Base-by-base conservation (phyloP, 164 flowering plant species). In the Sextonia rubra region DNA sequence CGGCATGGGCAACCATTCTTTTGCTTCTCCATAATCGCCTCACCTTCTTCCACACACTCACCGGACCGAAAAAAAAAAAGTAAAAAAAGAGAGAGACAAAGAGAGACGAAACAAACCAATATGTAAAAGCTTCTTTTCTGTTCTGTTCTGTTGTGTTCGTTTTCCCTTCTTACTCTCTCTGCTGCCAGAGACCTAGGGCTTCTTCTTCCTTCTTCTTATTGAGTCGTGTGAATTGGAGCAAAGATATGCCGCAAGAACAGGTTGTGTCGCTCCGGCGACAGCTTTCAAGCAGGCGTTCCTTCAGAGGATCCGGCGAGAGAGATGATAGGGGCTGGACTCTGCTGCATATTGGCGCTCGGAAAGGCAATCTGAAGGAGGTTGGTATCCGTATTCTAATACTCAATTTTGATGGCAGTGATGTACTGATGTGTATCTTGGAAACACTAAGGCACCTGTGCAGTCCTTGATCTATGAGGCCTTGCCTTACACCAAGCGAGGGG, bases 241-340 rank as follows among this genome's bases (percentile, higher is more conserved):
- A 49, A 71, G 68, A 23, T 26, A 85, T 87, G 87, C 73, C 61
- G 14, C 82, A 79, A 66, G 89, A 83, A n/a, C 78, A 73, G 63
- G 27, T 61, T 68, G 78, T 30, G 49, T 58, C 78, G 17, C n/a
- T 73, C 9, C 69, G 83, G 70, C 79, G 91, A 60, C 86, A 47
- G 71, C 67, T 80, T 70, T 86, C 87, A 22, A 82, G 82, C 67
- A 84, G 86, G 76, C 83, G 87, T 7, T 85, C 84, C 47, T 79
- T 78, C 69, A 79, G 74, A 74, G 74, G 77, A 55, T 83, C 71
- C 24, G 80, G 67, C 3, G 92, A 80, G 73, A 85, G 77, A 69
- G 99, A 94, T 79, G 99, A 94, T 74, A 84, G 99, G 68, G 99
- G 97, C 14, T 94, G 99, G 99, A 92, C 99, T 76, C 68, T 76